phyloP scores from a whole-genome alignment of 192 early-diverging fungal species.

The Gaertneriomyces sp. region DNA sequence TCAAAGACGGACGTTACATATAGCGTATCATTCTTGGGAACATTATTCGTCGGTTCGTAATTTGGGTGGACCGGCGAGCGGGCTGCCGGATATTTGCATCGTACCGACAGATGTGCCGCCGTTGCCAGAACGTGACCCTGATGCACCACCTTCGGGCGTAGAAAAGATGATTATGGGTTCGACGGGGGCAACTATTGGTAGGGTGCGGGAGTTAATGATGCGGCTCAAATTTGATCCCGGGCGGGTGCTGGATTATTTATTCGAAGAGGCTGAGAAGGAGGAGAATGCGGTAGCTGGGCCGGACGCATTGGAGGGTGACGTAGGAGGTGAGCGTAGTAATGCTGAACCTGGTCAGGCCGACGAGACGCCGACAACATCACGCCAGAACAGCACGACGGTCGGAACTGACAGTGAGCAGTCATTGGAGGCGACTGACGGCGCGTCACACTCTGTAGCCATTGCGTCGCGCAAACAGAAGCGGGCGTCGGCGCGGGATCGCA shows the following conservation, averaged over 20 bases:
- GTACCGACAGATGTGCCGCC: too few relatives aligned
- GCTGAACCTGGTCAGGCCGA: too few relatives aligned
- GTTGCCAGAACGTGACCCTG: background rate
- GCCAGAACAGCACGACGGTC: too few relatives aligned
- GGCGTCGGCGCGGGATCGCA: background rate
- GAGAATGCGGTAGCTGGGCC: too few relatives aligned
- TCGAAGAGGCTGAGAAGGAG: background rate
- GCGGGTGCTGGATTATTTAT: background rate
- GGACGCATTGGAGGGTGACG: too few relatives aligned
- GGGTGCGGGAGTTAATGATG: background rate
- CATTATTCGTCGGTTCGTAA: slow-evolving; percentile 7
- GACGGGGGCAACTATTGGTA: background rate
- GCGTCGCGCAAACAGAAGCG: background rate
- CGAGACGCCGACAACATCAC: too few relatives aligned
- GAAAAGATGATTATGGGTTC: background rate
- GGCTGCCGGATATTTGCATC: too few relatives aligned
- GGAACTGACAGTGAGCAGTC: too few relatives aligned
- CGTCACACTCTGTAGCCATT: too few relatives aligned
- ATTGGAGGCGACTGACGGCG: too few relatives aligned
- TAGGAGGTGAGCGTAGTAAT: too few relatives aligned
- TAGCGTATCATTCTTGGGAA: slow-evolving; percentile 17
- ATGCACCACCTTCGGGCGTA: background rate
- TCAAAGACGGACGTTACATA: background rate
- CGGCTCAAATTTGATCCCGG: background rate
- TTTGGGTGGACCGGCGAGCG: background rate